Conservation (phyloP, 495 filamentous ascomycete species). For the Aspergillus funiculosus region DNA sequence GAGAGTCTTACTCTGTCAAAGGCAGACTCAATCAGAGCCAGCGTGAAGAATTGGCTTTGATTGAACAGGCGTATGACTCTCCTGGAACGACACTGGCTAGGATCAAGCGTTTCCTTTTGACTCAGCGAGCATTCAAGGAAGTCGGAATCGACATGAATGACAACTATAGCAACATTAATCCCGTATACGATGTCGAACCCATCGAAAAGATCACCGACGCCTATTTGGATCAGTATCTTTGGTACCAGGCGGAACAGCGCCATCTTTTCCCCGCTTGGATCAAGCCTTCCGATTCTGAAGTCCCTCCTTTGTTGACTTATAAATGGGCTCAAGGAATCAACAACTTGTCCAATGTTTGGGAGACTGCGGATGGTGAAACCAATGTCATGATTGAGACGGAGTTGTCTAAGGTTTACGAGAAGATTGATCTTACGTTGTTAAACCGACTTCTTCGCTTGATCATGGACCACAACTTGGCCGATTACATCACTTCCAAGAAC, state of each 20-base stretch:
- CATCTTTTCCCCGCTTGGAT: slow-evolving; percentile 99
- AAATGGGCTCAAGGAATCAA: slow-evolving; percentile 99
- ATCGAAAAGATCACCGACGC: slow-evolving; percentile 99
- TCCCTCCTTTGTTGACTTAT: slow-evolving; percentile 93
- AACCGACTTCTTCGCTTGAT: slow-evolving; percentile 91
- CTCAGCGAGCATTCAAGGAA: slow-evolving; percentile 97
- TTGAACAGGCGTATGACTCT: slow-evolving; percentile 98
- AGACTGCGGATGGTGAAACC: slow-evolving; percentile 89
- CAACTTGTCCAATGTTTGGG: slow-evolving; percentile 97
- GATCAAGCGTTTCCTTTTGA: slow-evolving; percentile 97
- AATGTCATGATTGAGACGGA: slow-evolving; percentile 99
- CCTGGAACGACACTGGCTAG: slow-evolving; percentile 92
- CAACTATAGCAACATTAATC: slow-evolving; percentile 98
- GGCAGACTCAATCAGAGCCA: slow-evolving; percentile 96
- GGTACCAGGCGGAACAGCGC: slow-evolving; percentile 98
- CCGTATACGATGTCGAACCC: slow-evolving; percentile 97
- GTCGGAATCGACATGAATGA: slow-evolving; percentile 99
- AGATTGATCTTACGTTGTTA: slow-evolving; percentile 94
- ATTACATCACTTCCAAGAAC: slow-evolving; percentile 99
- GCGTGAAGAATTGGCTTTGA: slow-evolving; percentile 92
- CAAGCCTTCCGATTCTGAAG: slow-evolving; percentile 98
- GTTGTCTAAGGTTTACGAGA: slow-evolving; percentile 97
- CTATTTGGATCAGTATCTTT: slow-evolving; percentile 97
- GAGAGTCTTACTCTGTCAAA: slow-evolving; percentile 97
- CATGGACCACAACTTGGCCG: slow-evolving; percentile 99